These are phyloP conservation scores for Sorghum bicolor DNA, from an alignment of 176 grass and related monocot genomes.

Conservation along the genomic window DNA sequence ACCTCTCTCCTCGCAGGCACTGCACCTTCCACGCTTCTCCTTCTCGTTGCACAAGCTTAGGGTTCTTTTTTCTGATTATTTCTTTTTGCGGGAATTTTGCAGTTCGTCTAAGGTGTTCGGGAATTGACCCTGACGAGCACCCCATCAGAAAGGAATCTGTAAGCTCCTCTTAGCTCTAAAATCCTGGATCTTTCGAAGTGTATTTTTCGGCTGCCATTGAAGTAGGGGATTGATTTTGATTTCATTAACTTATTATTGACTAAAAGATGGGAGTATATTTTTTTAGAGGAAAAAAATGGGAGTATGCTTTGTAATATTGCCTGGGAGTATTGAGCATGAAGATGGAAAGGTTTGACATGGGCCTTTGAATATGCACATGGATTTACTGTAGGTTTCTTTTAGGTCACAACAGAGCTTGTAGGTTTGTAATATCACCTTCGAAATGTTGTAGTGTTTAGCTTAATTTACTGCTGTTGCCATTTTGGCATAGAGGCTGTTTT, in stretches of 20 bases:
- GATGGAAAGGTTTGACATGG: not conserved
- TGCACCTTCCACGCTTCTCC: not conserved
- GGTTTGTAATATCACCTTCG: not conserved
- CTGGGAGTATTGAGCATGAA: not conserved
- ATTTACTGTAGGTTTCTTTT: not conserved
- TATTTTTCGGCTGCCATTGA: not conserved
- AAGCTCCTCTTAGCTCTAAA: slow-evolving; percentile 24
- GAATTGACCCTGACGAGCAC: slow-evolving; percentile 74
- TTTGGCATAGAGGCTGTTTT: not conserved
- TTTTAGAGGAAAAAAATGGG: not conserved
- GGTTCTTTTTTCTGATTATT: not conserved
- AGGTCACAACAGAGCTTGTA: not conserved
- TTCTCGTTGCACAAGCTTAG: not conserved
- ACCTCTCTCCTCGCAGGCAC: slow-evolving; percentile 62
- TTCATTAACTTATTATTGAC: not conserved
- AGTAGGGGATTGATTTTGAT: not conserved
- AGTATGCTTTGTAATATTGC: not conserved
- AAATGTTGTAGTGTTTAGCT: not conserved
- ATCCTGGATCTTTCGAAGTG: not conserved
- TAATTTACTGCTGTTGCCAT: not conserved
- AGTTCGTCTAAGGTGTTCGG: slow-evolving; percentile 77
- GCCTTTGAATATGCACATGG: not conserved
- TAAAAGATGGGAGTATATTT: not conserved
- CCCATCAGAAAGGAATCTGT: slow-evolving; percentile 84
- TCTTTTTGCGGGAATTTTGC: not conserved